phyloP scores from a whole-genome alignment of 306 rosid genomes.

The Rosa rugosa region DNA sequence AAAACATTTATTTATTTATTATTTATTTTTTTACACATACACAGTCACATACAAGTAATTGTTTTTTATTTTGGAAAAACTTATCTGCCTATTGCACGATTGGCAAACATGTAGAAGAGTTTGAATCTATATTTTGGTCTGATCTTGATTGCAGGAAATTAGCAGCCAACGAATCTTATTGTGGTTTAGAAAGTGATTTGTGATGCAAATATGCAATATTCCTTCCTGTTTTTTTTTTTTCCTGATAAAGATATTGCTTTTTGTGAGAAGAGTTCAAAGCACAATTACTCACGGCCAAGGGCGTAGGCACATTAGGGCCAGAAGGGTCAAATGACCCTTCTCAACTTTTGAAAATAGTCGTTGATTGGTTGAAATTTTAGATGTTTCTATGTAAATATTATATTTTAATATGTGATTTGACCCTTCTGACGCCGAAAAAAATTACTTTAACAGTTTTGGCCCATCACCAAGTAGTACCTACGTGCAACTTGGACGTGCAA shows the following conservation, averaged over 20 bases:
- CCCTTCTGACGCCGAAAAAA: too few species aligned
- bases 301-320: too few species aligned
- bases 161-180: conserved; percentile 22
- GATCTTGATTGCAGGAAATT: conserved; percentile 39
- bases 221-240: background rate
- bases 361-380: too few species aligned
- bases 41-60: background rate
- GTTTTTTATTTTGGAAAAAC: background rate
- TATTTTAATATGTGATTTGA: too few species aligned
- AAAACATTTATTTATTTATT: too few species aligned
- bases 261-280: background rate
- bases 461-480: too few species aligned
- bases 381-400: too few species aligned
- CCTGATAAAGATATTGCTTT: background rate
- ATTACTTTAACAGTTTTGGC: too few species aligned
- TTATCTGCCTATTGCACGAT: conserved; percentile 28
- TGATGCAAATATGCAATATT: background rate
- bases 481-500: too few species aligned
- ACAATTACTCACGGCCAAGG: too few species aligned
- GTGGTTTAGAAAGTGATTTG: conserved; percentile 39
- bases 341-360: too few species aligned
- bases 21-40: background rate
- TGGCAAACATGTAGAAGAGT: conserved; percentile 40
- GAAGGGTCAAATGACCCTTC: too few species aligned
- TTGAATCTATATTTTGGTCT: conserved; percentile 38